Base-by-base conservation (phyloP, 768 basidiomycete genomes). In the Suillus cothurnatus region DNA sequence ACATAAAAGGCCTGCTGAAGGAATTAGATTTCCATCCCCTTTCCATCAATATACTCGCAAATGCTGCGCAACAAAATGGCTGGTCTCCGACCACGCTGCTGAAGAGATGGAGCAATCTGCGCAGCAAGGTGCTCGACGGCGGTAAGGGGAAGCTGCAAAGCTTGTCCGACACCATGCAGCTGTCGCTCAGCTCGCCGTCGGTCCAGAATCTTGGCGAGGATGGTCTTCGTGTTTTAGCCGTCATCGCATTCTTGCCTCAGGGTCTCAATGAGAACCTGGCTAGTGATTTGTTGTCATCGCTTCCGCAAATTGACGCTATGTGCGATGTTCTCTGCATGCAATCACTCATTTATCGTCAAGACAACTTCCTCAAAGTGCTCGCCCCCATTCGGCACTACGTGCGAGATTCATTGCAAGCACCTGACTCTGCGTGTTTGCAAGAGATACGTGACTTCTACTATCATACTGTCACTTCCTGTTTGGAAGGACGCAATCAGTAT, bases 241-340 rank as follows among this genome's bases (percentile, higher is more conserved):
- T 64, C 26, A n/a, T 58, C 6, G 63, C 56, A 0, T 56, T 64
- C 21, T 23, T 64, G 7, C 63, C 63, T 15, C 63, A 64, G 19
- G 63, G 63, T 19, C 23, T 64, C 43, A 56, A 38, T 2, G 32
- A 50, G 21, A 4, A 12, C 15, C 32, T 49, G 32, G 28, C 61
- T 21, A 62, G 31, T 1, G 2, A 36, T 23, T 32, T 50, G 4
- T 28, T 62, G 14, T 9, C 21, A 38, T 62, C 43, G 0, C 31
- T 34, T 7, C 31, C 45, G 4, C 17, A 52, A 11, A 4, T 62
- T 15, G 45, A 32, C 14, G 5, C 34, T 2, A 28, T 62, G 23
- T 34, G 53, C 1, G 61, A 45, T 17, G 31, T 62, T 7, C 49
- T 62, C 6, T 62, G 45, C 9, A 62, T 28, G 32, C 49, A 62